Base-by-base conservation (phyloP, 352 stramenopile species). In the Phytophthora pisi region DNA sequence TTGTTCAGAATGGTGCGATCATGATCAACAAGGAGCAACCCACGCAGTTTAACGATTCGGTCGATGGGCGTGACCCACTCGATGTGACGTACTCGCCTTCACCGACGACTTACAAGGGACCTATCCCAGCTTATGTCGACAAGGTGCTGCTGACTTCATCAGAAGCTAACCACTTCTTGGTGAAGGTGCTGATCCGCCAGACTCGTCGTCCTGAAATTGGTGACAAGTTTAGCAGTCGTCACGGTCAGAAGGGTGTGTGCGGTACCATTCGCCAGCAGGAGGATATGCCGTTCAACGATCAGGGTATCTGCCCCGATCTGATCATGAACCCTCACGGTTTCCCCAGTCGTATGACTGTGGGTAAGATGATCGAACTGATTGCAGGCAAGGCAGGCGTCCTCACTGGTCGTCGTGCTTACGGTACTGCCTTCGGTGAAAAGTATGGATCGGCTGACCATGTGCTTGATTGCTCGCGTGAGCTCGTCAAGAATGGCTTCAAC, bases 261-360 rank as follows among this genome's bases (percentile, higher is more conserved):
- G 98, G 98, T 34, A 97, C 98, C 53, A 99, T 99, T 69, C 84
- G 86, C 55, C 89, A 90, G 58, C 88, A 95, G 78, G 97, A 98
- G 68, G 98, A 99, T 85, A 98, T 99, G 94, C 98, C 98, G 24
- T 99, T 99, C 75, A 98, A 98, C 73, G 98, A 99, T 76, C 82
- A 95, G 53, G 98, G 98, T 16, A 92, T 99, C 40, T 98, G 95
- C 57, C 98, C 98, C 0, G 98, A 99, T 79, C 75, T 99, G 36
- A 99, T 99, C 73, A 99, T 99, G 97, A 99, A 99, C 81, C 98
- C 98, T 49, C 98, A 99, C 83, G 98, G 98, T 64, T 99, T 99
- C 81, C 98, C 98, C 34, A 99, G 92, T 68, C 97, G 98, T 58
- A 99, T 99, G 98, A 99, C 98, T 13, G 96, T 99, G 13, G 96